Evolutionary conservation across 805 yeast species (phyloP), one percentile per base, ranked within the genome.

Genomic region (Barnettozyma pratensis): DNA sequence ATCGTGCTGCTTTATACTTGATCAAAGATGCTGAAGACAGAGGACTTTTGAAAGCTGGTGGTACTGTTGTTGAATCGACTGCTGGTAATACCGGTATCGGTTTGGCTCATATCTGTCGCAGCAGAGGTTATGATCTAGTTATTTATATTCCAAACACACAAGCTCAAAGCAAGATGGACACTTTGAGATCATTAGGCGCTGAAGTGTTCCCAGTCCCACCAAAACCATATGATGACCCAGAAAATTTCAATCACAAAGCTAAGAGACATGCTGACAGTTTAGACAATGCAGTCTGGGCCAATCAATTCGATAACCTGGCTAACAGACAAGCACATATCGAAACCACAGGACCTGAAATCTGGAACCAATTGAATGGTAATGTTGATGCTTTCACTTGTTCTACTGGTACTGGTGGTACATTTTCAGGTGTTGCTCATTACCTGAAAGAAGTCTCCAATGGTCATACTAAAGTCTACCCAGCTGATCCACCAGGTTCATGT

Each of bases 71-170:
- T 14, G 97, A 89, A 67, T 96, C 96, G 7, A 88, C 96, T 10
- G 97, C 97, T 4, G 97, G 97, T 32, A 89, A 89, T 69, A 89
- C 97, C n/a, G 97, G 96, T 14, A 89, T 89, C 56, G 96, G 96
- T 1, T 70, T 89, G 48, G 96, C 96, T 6, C 84, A 80, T 55
- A 80, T 83, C 41, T 87, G 95, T 63, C 73, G 96, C 35, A 77
- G 91, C 42, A 79, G 83, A 57, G 96, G 96, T 31, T 89, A 89
- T 73, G 79, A 84, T 48, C 81, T 94, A 64, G 81, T 89, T 44
- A 85, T 89, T 50, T 89, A 87, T 72, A 88, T 89, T 90, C 97
- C 97, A 50, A 80, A 89, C 66, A 87, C 96, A 2, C 96, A 88
- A 66, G 79, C 94, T 6, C 86, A 85, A 55, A 75, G 81, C 41